phyloP scores from a whole-genome alignment of 148 eudicot genomes.

The Suaeda aralocaspica region DNA sequence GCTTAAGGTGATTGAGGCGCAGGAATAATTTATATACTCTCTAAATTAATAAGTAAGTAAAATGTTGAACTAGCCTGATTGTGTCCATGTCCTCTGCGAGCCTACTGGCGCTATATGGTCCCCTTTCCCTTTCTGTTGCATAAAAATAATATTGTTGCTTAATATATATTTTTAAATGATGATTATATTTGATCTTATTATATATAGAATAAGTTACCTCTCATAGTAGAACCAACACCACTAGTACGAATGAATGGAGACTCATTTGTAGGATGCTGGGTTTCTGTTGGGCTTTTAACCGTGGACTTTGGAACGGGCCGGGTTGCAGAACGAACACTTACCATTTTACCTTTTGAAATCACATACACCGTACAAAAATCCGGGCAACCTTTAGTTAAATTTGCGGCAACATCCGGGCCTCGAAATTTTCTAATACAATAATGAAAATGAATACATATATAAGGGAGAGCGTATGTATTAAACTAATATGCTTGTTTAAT shows the following conservation, averaged over 20 bases:
- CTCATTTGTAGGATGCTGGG: conserved; percentile 4
- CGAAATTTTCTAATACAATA: conserved; percentile 42
- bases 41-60: too few species aligned
- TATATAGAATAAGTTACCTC: background rate
- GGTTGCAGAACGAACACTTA: conserved; percentile 40
- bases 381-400: conserved; percentile 51
- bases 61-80: conserved; percentile 33
- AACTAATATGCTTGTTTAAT: too few species aligned
- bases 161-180: too few species aligned
- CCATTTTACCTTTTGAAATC: conserved; percentile 55
- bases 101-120: conserved; percentile 16
- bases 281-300: conserved; percentile 13
- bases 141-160: too few species aligned
- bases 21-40: too few species aligned
- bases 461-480: too few species aligned
- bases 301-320: conserved; percentile 28
- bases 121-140: conserved; percentile 26
- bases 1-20: too few species aligned
- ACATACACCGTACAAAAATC: conserved; percentile 64
- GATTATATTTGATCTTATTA: background rate
- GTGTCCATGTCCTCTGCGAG: conserved; percentile 25
- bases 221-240: background rate
- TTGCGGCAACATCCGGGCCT: conserved; percentile 52
- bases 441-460: too few species aligned
- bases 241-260: background rate